Base-by-base conservation (phyloP, 805 yeast genomes). In the Brettanomyces nanus region DNA sequence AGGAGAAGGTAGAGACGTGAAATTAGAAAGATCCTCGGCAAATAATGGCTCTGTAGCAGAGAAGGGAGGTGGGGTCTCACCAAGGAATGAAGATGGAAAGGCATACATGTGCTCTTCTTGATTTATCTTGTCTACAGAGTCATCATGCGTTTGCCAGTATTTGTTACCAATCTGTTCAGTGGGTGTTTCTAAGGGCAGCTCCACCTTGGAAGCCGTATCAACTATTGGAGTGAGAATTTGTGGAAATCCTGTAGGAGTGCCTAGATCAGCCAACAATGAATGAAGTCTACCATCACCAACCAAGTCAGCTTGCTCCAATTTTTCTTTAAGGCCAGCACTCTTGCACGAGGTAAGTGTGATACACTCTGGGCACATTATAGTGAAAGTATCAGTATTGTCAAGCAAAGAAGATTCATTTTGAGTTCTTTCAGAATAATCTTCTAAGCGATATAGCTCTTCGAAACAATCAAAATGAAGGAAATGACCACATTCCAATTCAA, bases 401-500 rank as follows among this genome's bases (percentile, higher is more conserved):
- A 29, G 11, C 9, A 20, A 5, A 6, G 28, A 5, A 22, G 21
- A 7, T 21, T n/a, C 36, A 6, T 23, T 23, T n/a, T n/a, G n/a
- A n/a, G n/a, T n/a, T n/a, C n/a, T n/a, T n/a, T n/a, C n/a, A n/a
- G n/a, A n/a, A n/a, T n/a, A n/a, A 19, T 19, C 20, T 6, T 11
- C 17, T 10, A 7, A 13, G 10, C 19, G 25, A 13, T 60, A 17
- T 28, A 62, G 37, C 6, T 63, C 53, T 3, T 57, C 42, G 23
- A 59, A 65, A 42, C 78, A 73, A 37, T 65, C 59, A 37, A 58
- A 57, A 47, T 73, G 78, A 21, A 66, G 53, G 28, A 57, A 56
- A 46, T 71, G 76, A 5, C 60, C 53, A 49, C 76, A 70, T 1
- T 60, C 45, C 31, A 71, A 43, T 25, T 63, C 66, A 3, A 72